Evolutionary conservation across 176 grass and related monocot species (phyloP).

Genomic region (Carex cristatella): DNA sequence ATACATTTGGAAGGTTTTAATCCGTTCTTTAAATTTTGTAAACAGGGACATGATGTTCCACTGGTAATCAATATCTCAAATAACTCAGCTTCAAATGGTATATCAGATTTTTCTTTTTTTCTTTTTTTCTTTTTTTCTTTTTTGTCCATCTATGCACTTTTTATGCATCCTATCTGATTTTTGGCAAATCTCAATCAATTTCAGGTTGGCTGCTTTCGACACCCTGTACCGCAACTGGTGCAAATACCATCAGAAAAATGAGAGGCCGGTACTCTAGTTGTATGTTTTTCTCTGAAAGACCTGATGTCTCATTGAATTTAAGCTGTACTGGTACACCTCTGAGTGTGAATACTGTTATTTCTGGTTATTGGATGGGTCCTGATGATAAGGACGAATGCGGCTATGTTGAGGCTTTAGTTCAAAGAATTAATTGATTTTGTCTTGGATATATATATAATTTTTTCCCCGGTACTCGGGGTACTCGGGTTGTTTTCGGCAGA

Average conservation of each 20-base stretch:
- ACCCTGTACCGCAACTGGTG: neutral
- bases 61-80: slow-evolving; percentile 17
- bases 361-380: slow-evolving; percentile 19
- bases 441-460: neutral
- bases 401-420: slow-evolving; percentile 18
- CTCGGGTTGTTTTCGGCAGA: neutral
- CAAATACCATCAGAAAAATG: neutral
- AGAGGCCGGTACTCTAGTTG: neutral
- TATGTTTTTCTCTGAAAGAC: neutral
- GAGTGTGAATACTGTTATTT: slow-evolving; percentile 5
- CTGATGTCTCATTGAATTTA: neutral
- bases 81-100: slow-evolving; percentile 3
- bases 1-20: neutral
- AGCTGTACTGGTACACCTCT: neutral
- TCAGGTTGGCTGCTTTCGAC: neutral
- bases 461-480: neutral
- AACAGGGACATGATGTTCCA: neutral
- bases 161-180: neutral
- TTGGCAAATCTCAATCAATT: neutral
- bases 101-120: neutral
- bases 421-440: slow-evolving; percentile 16
- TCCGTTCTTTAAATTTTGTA: neutral
- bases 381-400: slow-evolving; percentile 11
- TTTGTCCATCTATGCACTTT: neutral
- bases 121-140: neutral